Evolutionary conservation across 2,329 filamentous ascomycete species (phyloP), one percentile per base, ranked within the genome.

Genomic region (Stagonosporopsis vannaccii): DNA sequence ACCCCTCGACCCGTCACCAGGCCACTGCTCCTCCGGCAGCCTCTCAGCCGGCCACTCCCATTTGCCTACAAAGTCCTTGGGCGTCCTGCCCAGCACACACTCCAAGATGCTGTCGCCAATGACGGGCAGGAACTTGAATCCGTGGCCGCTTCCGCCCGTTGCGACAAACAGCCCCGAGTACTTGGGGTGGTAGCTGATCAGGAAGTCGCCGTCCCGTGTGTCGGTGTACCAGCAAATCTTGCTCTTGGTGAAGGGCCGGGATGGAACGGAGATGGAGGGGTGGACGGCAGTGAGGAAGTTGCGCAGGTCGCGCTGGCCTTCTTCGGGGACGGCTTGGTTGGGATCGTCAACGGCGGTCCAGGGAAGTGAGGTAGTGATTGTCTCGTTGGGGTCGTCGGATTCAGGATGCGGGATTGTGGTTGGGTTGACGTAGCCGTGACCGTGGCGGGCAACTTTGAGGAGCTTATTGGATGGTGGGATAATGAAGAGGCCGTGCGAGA

Each of bases 401-500:
- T 82, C 81, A 0, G 81, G 81, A 59, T 83, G 75, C 11, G 78
- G 75, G 54, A 83, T 80, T 3, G 62, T 75, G 23, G 71, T 73
- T 0, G 78, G 78, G 61, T 83, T 83, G 13, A 73, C 68, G 62
- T 83, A 83, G 51, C 81, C 81, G 64, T 82, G 80, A 59, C 75
- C 77, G 60, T 83, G 81, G n/a, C 80, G 72, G 5, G 81, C 81
- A 36, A 83, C 68, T 66, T 84, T 84, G 41, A 83, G 72, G 6
- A 75, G 59, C 23, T 72, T 66, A 22, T 73, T 65, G 1, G 72
- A 76, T 0, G 91, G 90, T 4, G 90, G 89, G 60, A 93, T 90
- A 71, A 90, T 82, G 80, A 92, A 94, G 56, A 90, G 81, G 8
- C 90, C 90, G 2, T 83, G 86, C 44, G 82, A 85, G 62, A 93